These are phyloP conservation scores for Magnolia sinica DNA, from an alignment of 164 flowering plant species.

Conservation along the genomic window DNA sequence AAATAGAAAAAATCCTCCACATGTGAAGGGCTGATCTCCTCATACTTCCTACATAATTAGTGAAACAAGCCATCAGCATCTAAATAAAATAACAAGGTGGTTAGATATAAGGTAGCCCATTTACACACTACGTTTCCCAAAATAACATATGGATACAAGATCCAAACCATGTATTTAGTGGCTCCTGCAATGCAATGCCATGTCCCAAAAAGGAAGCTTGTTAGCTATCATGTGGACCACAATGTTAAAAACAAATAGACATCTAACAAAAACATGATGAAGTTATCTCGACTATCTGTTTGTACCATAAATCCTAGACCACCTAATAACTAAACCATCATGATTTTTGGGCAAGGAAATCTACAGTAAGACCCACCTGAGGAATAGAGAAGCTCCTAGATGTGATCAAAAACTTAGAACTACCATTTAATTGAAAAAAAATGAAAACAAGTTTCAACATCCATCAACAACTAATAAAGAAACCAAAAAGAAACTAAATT, in stretches of 20 bases:
- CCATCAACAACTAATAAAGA: too few species aligned
- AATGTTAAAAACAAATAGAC: not conserved
- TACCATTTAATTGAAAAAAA: too few species aligned
- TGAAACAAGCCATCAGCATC: not conserved
- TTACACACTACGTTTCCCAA: not conserved
- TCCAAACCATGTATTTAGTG: not conserved
- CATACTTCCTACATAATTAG: constrained; percentile 61
- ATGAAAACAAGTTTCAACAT: too few species aligned
- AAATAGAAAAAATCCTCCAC: constrained; percentile 79
- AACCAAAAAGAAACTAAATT: too few species aligned
- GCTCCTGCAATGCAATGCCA: not conserved
- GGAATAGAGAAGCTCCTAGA: not conserved
- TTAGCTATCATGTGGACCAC: not conserved
- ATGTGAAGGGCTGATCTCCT: constrained; percentile 83
- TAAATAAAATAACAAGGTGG: not conserved
- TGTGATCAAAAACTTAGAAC: too few species aligned
- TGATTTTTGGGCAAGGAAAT: not conserved
- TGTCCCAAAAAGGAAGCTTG: not conserved
- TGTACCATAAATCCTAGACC: not conserved
- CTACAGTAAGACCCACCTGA: not conserved
- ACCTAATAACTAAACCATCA: not conserved
- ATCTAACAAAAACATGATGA: not conserved
- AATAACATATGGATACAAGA: not conserved
- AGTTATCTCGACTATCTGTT: not conserved
- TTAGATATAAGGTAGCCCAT: not conserved